Conservation (phyloP, 2,329 filamentous ascomycete genomes). For the Aspergillus piperis region DNA sequence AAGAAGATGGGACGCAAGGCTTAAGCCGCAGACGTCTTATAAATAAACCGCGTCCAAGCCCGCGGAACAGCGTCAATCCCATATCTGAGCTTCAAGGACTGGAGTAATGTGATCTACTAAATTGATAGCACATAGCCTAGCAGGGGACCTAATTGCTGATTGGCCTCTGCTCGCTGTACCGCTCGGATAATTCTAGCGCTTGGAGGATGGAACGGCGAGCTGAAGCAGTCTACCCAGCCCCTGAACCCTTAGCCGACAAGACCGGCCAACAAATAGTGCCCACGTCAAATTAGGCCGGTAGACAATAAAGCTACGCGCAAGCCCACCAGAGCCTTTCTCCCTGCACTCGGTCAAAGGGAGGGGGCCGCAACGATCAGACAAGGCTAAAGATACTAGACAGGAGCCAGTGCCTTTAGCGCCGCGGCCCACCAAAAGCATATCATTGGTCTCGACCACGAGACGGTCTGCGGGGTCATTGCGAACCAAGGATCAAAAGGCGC, state of each 20-base stretch:
- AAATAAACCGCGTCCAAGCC: not conserved
- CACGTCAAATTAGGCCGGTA: not conserved
- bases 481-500: not conserved
- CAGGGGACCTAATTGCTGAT: not conserved
- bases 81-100: not conserved
- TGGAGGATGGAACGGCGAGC: not conserved
- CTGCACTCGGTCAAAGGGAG: not conserved
- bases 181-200: not conserved
- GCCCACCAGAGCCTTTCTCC: not conserved
- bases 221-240: not conserved
- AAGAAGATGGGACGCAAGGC: not conserved
- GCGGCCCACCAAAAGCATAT: not conserved
- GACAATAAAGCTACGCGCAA: not conserved
- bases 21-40: not conserved
- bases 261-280: not conserved
- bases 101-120: not conserved
- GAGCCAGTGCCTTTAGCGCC: not conserved
- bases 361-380: not conserved
- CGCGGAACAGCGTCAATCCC: not conserved
- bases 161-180: not conserved
- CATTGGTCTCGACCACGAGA: not conserved
- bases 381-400: not conserved
- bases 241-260: not conserved
- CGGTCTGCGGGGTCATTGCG: not conserved
- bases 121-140: not conserved